These are phyloP conservation scores for Colletotrichum sp. DNA, from an alignment of 2,329 filamentous ascomycete species.

Conservation along the genomic window DNA sequence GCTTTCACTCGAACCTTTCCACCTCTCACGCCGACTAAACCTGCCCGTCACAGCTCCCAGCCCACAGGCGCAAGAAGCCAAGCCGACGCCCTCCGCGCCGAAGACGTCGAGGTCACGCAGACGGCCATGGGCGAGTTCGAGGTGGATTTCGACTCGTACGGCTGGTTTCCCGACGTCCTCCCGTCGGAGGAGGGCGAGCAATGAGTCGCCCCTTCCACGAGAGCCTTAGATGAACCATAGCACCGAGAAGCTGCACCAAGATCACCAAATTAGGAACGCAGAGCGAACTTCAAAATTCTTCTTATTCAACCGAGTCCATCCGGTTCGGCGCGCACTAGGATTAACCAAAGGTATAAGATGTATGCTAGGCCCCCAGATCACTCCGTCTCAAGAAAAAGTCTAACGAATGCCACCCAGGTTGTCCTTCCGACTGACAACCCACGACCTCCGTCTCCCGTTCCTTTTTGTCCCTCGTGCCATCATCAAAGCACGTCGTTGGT, in stretches of 20 bases:
- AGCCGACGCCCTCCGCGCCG: constrained; percentile 52
- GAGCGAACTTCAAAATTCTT: neutral
- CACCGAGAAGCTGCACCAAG: too few species aligned
- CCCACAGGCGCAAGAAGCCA: constrained; percentile 55
- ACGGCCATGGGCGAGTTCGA: constrained; percentile 56
- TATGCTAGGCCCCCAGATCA: neutral
- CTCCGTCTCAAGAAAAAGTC: neutral
- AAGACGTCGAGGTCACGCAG: constrained; percentile 57
- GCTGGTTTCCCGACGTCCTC: constrained; percentile 60
- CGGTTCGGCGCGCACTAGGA: constrained; percentile 3
- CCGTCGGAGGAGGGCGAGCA: constrained; percentile 46
- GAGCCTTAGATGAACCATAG: too few species aligned
- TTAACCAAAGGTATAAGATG: constrained; percentile 15
- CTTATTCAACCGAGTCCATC: constrained; percentile 10
- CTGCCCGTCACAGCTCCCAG: constrained; percentile 44
- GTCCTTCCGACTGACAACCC: neutral
- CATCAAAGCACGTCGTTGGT: constrained; percentile 8
- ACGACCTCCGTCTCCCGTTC: neutral
- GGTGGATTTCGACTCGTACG: constrained; percentile 56
- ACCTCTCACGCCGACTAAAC: neutral
- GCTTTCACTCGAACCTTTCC: too few species aligned
- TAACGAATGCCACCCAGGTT: neutral
- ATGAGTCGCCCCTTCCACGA: neutral
- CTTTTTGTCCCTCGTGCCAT: constrained; percentile 9
- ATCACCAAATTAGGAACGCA: too few species aligned